Conservation (phyloP, 2,329 filamentous ascomycete species). For the Lasiodiplodia theobromae region DNA sequence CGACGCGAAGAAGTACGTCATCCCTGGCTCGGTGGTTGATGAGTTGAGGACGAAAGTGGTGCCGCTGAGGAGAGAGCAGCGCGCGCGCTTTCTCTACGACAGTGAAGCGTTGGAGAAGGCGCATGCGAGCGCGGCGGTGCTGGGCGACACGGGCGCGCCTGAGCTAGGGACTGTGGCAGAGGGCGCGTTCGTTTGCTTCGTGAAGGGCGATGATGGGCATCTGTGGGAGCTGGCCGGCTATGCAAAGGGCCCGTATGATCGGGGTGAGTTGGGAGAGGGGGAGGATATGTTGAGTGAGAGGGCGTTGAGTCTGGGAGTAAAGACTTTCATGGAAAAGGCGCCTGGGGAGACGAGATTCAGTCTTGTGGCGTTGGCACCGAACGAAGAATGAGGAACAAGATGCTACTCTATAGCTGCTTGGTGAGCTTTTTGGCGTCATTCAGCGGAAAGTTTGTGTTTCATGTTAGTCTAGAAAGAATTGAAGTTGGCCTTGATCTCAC, state of each 20-base stretch:
- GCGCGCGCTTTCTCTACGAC: slow-evolving; percentile 62
- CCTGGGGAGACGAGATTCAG: slow-evolving; percentile 53
- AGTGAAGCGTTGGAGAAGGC: slow-evolving; percentile 53
- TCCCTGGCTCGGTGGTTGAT: slow-evolving; percentile 53
- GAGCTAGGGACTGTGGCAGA: slow-evolving; percentile 39
- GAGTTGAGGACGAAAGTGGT: slow-evolving; percentile 53
- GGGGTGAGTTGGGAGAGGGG: slow-evolving; percentile 47
- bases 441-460: neutral
- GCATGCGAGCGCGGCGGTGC: slow-evolving; percentile 51
- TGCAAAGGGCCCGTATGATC: slow-evolving; percentile 54
- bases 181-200: slow-evolving; percentile 57
- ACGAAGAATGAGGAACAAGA: neutral
- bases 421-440: neutral
- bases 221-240: slow-evolving; percentile 54
- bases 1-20: slow-evolving; percentile 67
- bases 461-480: too few relatives aligned
- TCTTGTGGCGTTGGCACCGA: slow-evolving; percentile 50
- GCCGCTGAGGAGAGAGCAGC: slow-evolving; percentile 51
- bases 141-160: slow-evolving; percentile 51
- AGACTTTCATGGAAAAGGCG: slow-evolving; percentile 45
- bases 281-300: slow-evolving; percentile 55
- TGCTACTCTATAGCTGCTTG: neutral
- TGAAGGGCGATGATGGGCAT: slow-evolving; percentile 54
- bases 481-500: too few relatives aligned
- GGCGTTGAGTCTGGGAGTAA: slow-evolving; percentile 51